phyloP scores from a whole-genome alignment of 257 asterid genomes.

The Primulina tabacum region DNA sequence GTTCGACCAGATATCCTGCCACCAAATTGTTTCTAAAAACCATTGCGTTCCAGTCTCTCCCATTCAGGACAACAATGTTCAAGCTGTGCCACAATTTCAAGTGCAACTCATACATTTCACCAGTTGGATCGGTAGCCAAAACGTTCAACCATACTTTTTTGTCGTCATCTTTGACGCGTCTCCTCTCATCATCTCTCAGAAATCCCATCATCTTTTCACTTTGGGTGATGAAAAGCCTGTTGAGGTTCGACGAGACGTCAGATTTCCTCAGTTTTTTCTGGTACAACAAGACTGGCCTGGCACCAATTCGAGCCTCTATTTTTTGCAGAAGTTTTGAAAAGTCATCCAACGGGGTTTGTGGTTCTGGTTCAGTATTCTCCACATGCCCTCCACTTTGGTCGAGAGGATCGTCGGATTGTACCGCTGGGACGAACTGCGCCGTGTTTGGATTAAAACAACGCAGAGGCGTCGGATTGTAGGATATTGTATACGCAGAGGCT shows the following conservation, averaged over 20 bases:
- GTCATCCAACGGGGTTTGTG: too few relatives aligned
- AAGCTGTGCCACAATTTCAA: background rate
- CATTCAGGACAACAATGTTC: background rate
- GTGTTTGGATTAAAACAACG: background rate
- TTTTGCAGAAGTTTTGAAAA: background rate
- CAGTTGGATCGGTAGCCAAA: background rate
- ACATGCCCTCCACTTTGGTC: background rate
- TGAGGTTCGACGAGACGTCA: background rate
- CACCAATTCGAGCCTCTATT: background rate
- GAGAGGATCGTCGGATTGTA: background rate
- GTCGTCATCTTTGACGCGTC: background rate
- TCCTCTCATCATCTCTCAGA: background rate
- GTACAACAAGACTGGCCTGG: background rate
- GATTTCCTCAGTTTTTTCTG: background rate
- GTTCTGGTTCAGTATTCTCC: background rate
- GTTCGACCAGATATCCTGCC: background rate
- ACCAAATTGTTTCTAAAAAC: background rate
- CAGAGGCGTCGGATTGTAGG: background rate
- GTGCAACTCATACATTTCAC: background rate
- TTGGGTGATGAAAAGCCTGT: background rate
- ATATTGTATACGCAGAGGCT: background rate
- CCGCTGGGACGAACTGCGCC: background rate
- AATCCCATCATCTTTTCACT: background rate
- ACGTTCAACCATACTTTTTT: background rate
- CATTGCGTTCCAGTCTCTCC: background rate